phyloP scores from a whole-genome alignment of 768 basidiomycete genomes.

The Suillus hirtellus region DNA sequence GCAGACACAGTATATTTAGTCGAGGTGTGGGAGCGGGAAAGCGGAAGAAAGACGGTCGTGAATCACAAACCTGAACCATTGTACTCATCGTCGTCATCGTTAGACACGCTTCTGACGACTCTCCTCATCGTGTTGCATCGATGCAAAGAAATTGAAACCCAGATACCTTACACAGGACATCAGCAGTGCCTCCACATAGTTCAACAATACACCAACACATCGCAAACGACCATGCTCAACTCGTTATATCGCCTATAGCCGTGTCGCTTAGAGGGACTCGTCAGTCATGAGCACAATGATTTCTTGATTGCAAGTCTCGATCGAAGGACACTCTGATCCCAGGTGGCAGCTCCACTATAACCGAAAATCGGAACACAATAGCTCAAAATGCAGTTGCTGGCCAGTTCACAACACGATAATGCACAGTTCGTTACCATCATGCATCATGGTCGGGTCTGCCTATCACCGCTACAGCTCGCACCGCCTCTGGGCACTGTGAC shows the following conservation, averaged over 20 bases:
- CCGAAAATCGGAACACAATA: not conserved
- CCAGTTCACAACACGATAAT: not conserved
- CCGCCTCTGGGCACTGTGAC: not conserved
- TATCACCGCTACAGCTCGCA: no score
- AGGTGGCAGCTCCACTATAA: not conserved
- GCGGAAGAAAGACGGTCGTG: not conserved
- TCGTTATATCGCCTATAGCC: not conserved
- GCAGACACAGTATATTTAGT: conserved; percentile 1
- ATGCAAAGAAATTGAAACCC: conserved; percentile 21
- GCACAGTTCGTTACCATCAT: not conserved
- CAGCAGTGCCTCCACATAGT: not conserved
- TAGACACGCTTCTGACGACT: conserved; percentile 11
- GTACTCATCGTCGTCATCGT: conserved; percentile 17
- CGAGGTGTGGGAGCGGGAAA: conserved; percentile 11
- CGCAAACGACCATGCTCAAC: not conserved
- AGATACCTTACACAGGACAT: conserved; percentile 15
- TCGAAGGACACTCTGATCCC: not conserved
- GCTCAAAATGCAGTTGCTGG: not conserved
- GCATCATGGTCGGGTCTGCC: not conserved
- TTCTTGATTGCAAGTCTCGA: not conserved
- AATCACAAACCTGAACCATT: conserved; percentile 7
- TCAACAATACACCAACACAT: not conserved
- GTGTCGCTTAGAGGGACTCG: not conserved
- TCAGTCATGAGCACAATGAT: not conserved
- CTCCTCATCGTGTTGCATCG: conserved; percentile 4